Base-by-base conservation (phyloP, 306 rosid genomes). In the Prunus kanzakura region DNA sequence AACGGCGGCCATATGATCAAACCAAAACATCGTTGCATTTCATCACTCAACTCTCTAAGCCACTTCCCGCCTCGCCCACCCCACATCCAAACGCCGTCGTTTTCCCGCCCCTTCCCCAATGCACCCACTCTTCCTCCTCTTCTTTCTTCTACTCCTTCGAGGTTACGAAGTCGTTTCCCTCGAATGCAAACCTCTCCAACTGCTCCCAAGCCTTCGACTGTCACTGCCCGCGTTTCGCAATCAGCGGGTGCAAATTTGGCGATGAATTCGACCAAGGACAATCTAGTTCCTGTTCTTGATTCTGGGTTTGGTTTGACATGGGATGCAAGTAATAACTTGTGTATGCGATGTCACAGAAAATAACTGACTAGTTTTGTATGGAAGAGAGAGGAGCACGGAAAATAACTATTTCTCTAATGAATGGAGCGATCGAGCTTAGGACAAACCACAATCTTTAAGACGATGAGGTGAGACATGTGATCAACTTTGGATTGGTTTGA, bases 241-340 rank as follows among this genome's bases (percentile, higher is more conserved):
- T 71, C 91, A 49, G 83, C 56, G 8, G 77, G 74, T 46, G 12
- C 27, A 10, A 19, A 0, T 69, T 25, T 84, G 25, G 46, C 16
- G 7, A 23, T 47, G 50, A 50, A 69, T 66, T 16, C 67, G 10
- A 82, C 80, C 1, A 9, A 1, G 15, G 66, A 46, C 9, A 78
- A 71, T 63, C 62, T 92, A 27, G 52, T 11, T 45, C 72, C 8
- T 14, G 87, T 81, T 27, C 63, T 93, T 18, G 55, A 79, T 27
- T 54, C 60, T 10, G 94, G 96, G 14, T 89, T 87, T 82, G 76
- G 32, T 6, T 75, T 86, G 46, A 49, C 6, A 22, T 91, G 94
- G 96, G 13, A 79, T 55, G 87, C 80, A 27, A 82, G 75, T 23
- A 84, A 82, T 20, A 41, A 18, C 55, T 46, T 72, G 76, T 91